A percentile compares a stretch with the other conserved stretches of the same genome.
These are phyloP conservation scores for Glycine tomentella DNA, from an alignment of 306 rosid genomes.

Conservation along the genomic window DNA sequence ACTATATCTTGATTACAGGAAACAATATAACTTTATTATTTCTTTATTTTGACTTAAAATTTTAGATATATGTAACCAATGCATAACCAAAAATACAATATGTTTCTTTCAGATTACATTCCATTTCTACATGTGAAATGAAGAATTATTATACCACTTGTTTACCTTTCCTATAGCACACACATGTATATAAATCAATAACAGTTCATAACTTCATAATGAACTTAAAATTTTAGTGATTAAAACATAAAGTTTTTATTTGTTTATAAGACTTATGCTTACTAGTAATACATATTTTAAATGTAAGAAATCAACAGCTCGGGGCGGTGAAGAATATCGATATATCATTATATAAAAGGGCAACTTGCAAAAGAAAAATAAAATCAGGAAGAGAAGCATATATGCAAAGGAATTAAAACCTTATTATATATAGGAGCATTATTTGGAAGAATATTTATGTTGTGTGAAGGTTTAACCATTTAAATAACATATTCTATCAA, in stretches of 20 bases:
- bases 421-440: conserved; percentile 4
- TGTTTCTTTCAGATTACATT: not conserved
- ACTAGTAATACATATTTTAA: not conserved
- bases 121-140: not conserved
- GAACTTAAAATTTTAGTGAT: too few relatives aligned
- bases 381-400: not conserved
- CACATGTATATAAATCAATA: not conserved
- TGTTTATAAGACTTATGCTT: not conserved
- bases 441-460: conserved; percentile 34
- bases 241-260: not conserved
- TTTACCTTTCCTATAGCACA: not conserved
- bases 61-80: not conserved
- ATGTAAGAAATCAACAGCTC: not conserved
- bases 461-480: conserved; percentile 17
- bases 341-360: not conserved
- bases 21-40: too few relatives aligned
- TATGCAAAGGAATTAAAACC: not conserved
- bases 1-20: too few relatives aligned
- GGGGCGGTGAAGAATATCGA: not conserved
- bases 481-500: conserved; percentile 22
- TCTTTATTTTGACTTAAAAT: too few relatives aligned
- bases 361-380: not conserved
- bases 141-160: not conserved
- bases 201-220: not conserved
- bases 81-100: not conserved